Evolutionary conservation across 768 basidiomycete genomes (phyloP), one percentile per base, ranked within the genome.

Genomic region (Leccinum rimulosum): DNA sequence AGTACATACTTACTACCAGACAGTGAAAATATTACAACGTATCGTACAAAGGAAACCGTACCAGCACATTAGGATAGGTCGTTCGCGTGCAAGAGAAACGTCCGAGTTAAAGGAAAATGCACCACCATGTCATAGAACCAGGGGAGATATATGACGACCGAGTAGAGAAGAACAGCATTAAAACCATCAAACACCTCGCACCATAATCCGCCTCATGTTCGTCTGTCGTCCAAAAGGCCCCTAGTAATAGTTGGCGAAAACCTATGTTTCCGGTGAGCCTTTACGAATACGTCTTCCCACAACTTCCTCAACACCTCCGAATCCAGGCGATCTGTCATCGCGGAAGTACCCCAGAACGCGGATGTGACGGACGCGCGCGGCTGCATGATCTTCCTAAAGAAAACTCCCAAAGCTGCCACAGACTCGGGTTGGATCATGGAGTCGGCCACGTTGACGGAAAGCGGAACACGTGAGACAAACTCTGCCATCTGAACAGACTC

Each of bases 221-320:
- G 43, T 22, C 43, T 45, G 43, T 12, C 43, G 6, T 45, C 43
- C 43, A 22, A 22, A 6, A 19, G 43, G 43, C 43, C 19, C 19
- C 40, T n/a, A 43, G 12, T 0, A 45, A 12, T 0, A 45, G 11
- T 45, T 45, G 43, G 43, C 19, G 43, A 12, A 12, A 35, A 22
- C 40, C 15, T 35, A 9, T 38, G 31, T 28, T 64, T 43, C 36
- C 54, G 50, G 14, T 50, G 50, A 1, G 66, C 59, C n/a, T 61
- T 64, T 7, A 67, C 57, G 17, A 64, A 67, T 36, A 66, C 66
- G 9, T 65, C 63, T 19, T 64, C 57, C 66, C 66, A 66, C 15
- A 66, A 45, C 38, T 38, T 54, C 9, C 25, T 64, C 40, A 38
- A 54, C 17, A 54, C 55, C n/a, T 64, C 65, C 11, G 59, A 60